phyloP scores from a whole-genome alignment of 768 basidiomycete genomes.

The Polyporus arcularius region DNA sequence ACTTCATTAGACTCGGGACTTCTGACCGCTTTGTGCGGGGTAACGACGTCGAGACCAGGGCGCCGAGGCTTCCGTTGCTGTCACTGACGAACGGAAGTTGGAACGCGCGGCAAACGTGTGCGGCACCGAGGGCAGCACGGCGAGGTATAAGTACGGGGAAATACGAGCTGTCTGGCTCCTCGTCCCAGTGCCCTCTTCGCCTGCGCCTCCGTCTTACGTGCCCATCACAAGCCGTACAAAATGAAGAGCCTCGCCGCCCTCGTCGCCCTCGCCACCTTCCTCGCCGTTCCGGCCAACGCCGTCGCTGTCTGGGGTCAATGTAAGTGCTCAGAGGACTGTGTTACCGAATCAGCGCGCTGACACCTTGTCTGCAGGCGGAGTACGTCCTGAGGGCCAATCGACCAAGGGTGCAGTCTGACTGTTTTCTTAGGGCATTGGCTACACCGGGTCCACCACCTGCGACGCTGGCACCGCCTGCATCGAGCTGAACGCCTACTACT shows the following conservation, averaged over 20 bases:
- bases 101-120: background rate
- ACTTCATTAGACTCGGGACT: background rate
- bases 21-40: slow-evolving; percentile 5
- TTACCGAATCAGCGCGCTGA: background rate
- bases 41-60: background rate
- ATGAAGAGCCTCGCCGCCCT: slow-evolving; percentile 29
- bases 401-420: background rate
- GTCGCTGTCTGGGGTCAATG: slow-evolving; percentile 42
- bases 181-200: background rate
- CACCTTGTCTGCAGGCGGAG: slow-evolving; percentile 26
- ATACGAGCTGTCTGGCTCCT: background rate
- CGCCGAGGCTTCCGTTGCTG: background rate
- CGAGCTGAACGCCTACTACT: slow-evolving; percentile 34
- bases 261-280: slow-evolving; percentile 23
- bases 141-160: background rate
- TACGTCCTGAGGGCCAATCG: background rate
- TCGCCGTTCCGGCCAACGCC: slow-evolving; percentile 24
- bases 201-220: background rate
- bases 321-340: slow-evolving; percentile 15
- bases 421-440: slow-evolving; percentile 28
- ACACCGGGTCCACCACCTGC: slow-evolving; percentile 36
- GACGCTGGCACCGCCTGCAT: slow-evolving; percentile 37
- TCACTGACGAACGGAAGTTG: background rate
- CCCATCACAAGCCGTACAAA: background rate
- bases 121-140: background rate